phyloP scores from a whole-genome alignment of 495 filamentous ascomycete genomes.

The Penicillium silybi region DNA sequence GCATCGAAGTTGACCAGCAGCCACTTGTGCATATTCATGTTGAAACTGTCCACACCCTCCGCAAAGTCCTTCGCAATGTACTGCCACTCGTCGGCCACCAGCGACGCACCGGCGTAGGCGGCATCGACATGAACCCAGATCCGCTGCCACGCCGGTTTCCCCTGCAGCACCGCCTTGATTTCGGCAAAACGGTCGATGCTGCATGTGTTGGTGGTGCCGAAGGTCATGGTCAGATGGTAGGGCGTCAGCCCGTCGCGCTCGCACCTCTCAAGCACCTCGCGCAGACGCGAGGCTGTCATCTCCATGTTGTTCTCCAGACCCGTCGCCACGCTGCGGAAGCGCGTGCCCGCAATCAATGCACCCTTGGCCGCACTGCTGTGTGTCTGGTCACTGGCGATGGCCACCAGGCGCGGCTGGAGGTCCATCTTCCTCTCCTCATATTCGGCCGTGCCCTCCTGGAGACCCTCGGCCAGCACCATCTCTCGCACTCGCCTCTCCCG shows the following conservation, averaged over 20 bases:
- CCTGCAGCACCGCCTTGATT: slow-evolving; percentile 60
- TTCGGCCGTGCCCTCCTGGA: slow-evolving; percentile 44
- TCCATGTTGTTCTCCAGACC: slow-evolving; percentile 59
- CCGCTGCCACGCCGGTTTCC: slow-evolving; percentile 52
- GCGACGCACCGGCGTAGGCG: slow-evolving; percentile 83
- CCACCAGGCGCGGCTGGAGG: slow-evolving; percentile 68
- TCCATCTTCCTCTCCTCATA: slow-evolving; percentile 59
- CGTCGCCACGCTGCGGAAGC: slow-evolving; percentile 65
- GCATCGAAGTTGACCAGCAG: slow-evolving; percentile 93
- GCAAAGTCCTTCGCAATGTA: slow-evolving; percentile 59
- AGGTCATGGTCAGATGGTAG: slow-evolving; percentile 79
- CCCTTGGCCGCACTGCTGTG: slow-evolving; percentile 86
- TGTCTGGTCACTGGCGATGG: slow-evolving; percentile 72
- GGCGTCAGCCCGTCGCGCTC: slow-evolving; percentile 67
- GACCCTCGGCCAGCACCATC: slow-evolving; percentile 43
- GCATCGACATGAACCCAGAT: slow-evolving; percentile 97
- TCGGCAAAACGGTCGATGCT: slow-evolving; percentile 76
- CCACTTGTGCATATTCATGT: slow-evolving; percentile 99
- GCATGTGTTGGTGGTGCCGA: slow-evolving; percentile 87
- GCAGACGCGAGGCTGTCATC: slow-evolving; percentile 63
- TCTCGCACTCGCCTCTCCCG: slow-evolving; percentile 69
- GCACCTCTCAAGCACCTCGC: slow-evolving; percentile 56
- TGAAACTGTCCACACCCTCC: slow-evolving; percentile 74
- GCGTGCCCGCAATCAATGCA: slow-evolving; percentile 77
- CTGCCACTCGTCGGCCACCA: slow-evolving; percentile 78